phyloP scores from a whole-genome alignment of 352 stramenopile genomes.

The Globisporangium polare region DNA sequence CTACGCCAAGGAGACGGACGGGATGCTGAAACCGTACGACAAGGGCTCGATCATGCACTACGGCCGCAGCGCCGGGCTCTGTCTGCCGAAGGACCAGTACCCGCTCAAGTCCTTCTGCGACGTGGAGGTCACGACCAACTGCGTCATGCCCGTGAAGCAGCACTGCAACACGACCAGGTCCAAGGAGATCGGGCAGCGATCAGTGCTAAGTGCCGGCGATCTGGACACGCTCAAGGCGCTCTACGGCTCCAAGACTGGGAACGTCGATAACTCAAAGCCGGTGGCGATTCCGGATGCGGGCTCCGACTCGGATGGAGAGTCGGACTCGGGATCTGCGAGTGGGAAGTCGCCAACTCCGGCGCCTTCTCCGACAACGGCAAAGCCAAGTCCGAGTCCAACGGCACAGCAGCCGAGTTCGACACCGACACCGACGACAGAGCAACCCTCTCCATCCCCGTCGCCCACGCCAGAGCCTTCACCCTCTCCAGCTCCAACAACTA shows the following conservation, averaged over 20 bases:
- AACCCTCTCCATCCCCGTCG: slow-evolving; percentile 7
- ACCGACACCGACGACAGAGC: not conserved
- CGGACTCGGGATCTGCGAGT: not conserved
- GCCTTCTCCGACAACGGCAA: slow-evolving; percentile 10
- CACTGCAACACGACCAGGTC: slow-evolving; percentile 73
- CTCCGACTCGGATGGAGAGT: not conserved
- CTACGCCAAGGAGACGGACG: slow-evolving; percentile 62
- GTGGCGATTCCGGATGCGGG: slow-evolving; percentile 23
- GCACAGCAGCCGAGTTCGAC: not conserved
- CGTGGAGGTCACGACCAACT: slow-evolving; percentile 60
- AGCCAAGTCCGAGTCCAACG: not conserved
- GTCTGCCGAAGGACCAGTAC: slow-evolving; percentile 66
- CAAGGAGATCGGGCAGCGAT: slow-evolving; percentile 51
- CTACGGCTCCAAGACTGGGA: slow-evolving; percentile 39
- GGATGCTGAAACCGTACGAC: slow-evolving; percentile 64
- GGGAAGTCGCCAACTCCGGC: slow-evolving; percentile 16
- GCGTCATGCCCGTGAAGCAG: slow-evolving; percentile 54
- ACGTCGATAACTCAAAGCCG: slow-evolving; percentile 23
- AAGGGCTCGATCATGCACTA: slow-evolving; percentile 81
- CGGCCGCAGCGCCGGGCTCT: slow-evolving; percentile 49
- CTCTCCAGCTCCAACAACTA: not conserved
- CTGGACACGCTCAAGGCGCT: slow-evolving; percentile 58
- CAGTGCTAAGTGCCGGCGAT: slow-evolving; percentile 53
- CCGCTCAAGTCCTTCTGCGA: slow-evolving; percentile 63
- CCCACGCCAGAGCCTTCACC: not conserved